Percentiles rank a stretch among this genome's conserved stretches.
phyloP scores from a whole-genome alignment of 495 filamentous ascomycete species.

The Penicillium ochrochloron region DNA sequence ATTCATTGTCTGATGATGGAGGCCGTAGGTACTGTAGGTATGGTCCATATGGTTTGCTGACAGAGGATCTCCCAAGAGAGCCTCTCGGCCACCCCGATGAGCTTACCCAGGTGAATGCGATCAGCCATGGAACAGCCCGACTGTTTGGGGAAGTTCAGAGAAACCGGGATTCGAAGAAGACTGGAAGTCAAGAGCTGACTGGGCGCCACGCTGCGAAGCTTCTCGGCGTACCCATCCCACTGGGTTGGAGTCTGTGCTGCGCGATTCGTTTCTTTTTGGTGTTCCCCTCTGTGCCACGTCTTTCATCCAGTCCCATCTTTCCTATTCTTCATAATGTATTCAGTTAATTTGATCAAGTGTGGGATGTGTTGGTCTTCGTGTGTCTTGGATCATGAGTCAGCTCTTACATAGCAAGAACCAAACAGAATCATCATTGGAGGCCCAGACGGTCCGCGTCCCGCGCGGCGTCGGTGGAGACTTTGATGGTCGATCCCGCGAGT shows the following conservation, averaged over 20 bases:
- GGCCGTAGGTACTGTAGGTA: too few species aligned
- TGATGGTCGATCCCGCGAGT: conserved; percentile 13
- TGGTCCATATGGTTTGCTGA: too few species aligned
- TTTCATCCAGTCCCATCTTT: neutral
- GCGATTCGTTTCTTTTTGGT: neutral
- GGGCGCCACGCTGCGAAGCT: conserved; percentile 11
- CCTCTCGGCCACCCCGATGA: conserved; percentile 2
- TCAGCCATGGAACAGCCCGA: neutral
- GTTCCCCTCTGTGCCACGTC: neutral
- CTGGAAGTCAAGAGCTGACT: conserved; percentile 4
- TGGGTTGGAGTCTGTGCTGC: conserved; percentile 6
- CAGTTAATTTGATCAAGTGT: too few species aligned
- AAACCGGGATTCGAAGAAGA: neutral
- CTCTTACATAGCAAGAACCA: neutral
- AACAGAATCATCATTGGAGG: neutral
- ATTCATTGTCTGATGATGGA: neutral
- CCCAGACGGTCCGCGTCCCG: conserved; percentile 30
- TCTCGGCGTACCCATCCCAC: conserved; percentile 8
- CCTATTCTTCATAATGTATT: neutral
- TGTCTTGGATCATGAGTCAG: neutral
- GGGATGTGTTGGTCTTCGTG: neutral
- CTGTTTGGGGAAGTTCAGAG: neutral
- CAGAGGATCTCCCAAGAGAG: neutral
- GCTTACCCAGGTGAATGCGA: neutral
- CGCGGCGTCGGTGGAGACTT: conserved; percentile 11